Evolutionary conservation across 176 grass and related monocot species (phyloP), one percentile per base, ranked within the genome.

Genomic region (Cenchrus fungigraminus): DNA sequence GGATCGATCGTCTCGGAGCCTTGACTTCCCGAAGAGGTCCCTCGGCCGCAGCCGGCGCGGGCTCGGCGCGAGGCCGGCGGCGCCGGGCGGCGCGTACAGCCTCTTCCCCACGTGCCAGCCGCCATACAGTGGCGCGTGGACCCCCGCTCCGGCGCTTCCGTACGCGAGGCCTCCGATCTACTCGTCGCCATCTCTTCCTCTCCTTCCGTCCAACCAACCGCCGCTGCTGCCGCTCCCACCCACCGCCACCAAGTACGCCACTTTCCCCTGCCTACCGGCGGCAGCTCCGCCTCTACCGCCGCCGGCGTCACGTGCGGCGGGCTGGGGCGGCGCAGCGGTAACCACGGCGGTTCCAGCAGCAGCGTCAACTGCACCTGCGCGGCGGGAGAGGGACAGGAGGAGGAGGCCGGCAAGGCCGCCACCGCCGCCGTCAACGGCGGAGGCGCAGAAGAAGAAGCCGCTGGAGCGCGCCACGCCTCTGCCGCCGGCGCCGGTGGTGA

Each of bases 181-280:
- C 78, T 86, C 86, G 29, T 92, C 86, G 20, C 79, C 71, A 0
- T 89, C 88, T 25, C 82, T 90, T 53, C 91, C 88, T 44, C 88
- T 88, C 68, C 73, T 88, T 3, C 85, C 74, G 77, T 91, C 85
- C 81, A 91, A 77, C 76, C 81, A 91, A 45, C 85, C 91, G 13
- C 91, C 91, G 44, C 88, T 93, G 61, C 85, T 93, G 75, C 91
- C 91, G 62, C 78, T 93, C 62, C 91, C 91, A 59, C 78, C 85
- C 63, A 37, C 73, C 77, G 74, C 66, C 63, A 79, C 78, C 50
- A 82, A 76, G 62, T 84, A 80, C 69, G 61, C 81, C 63, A 76
- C 81, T 65, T 84, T 80, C 70, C 45, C 81, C 12, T 70, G 83
- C 25, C 52, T 71, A 13, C 46, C 60, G 17, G 19, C 52, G 25